Base-by-base conservation (phyloP, 306 rosid genomes). In the Crataegus laevigata region DNA sequence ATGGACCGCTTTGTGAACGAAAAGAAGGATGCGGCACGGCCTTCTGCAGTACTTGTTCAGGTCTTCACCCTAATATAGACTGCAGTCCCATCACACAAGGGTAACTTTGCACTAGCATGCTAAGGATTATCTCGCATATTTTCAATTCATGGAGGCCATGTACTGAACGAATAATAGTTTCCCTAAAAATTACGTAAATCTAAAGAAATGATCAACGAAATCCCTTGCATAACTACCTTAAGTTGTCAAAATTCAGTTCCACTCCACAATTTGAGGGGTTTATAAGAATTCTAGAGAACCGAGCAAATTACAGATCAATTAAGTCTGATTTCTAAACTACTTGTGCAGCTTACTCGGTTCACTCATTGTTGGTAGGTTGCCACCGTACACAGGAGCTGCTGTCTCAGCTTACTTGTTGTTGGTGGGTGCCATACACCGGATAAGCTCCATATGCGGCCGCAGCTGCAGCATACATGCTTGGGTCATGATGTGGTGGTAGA, bases 351-450 rank as follows among this genome's bases (percentile, higher is more conserved):
- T 26, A 17, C 75, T 42, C 74, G 4, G 68, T 67, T 54, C 64
- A 25, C 73, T 54, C 66, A 4, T 14, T 68, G 57, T 22, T 43
- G 29, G n/a, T 36, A 67, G 79, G 60, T 68, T 45, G 75, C 71
- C 26, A 40, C n/a, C 47, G 8, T 11, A 7, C 29, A 32, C 28
- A 36, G 54, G 62, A 54, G 57, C 66, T 36, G 52, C 34, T 21
- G 42, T 15, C 25, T 94, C 86, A 90, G 91, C 90, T 96, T 80
- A 96, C 98, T 87, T 92, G 98, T 77, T 96, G 98, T 76, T 92
- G 98, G 84, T 91, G 97, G 74, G 86, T 92, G 63, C 94, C 97
- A 73, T 87, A 92, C 42, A 92, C 52, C 13, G 98, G 93, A 81
- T 96, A 96, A 62, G 94, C 87, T 42, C 92, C 99, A 78, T 96